Percentiles rank a stretch among this genome's conserved stretches.
phyloP scores from a whole-genome alignment of 805 yeast species.

The Metschnikowia reukaufii region DNA sequence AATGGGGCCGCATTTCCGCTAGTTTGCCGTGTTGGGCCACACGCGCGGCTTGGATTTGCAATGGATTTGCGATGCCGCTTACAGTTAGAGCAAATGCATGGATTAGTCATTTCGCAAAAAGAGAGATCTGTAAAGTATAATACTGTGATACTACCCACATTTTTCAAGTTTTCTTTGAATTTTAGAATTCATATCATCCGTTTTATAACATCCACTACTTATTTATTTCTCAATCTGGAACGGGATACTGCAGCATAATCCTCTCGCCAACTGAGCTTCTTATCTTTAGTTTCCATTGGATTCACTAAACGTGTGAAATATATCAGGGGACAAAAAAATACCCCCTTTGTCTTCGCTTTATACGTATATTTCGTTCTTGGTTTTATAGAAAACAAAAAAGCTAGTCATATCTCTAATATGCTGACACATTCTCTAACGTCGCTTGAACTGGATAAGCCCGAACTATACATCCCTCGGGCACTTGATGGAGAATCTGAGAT shows the following conservation, averaged over 20 bases:
- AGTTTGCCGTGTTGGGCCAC: not conserved
- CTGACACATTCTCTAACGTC: conserved; percentile 9
- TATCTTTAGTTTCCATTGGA: not conserved
- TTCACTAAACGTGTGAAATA: not conserved
- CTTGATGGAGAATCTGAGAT: conserved; percentile 4
- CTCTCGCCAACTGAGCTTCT: not conserved
- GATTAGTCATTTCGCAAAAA: not conserved
- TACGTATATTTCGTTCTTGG: not conserved
- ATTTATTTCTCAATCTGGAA: not conserved
- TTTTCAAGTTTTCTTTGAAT: not conserved
- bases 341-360: not conserved
- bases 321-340: not conserved
- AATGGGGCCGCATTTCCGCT: not conserved
- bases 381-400: too few relatives aligned
- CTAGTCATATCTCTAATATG: not conserved
- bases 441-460: conserved; percentile 10
- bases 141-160: not conserved
- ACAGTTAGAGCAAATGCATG: not conserved
- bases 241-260: not conserved
- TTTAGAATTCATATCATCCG: not conserved
- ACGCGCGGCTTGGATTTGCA: not conserved
- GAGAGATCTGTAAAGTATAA: not conserved
- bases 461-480: conserved; percentile 10
- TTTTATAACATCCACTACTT: not conserved
- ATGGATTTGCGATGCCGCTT: not conserved